Evolutionary conservation across 106 monocot genomes (phyloP).

Genomic region (Acanthochlamys bracteata): DNA sequence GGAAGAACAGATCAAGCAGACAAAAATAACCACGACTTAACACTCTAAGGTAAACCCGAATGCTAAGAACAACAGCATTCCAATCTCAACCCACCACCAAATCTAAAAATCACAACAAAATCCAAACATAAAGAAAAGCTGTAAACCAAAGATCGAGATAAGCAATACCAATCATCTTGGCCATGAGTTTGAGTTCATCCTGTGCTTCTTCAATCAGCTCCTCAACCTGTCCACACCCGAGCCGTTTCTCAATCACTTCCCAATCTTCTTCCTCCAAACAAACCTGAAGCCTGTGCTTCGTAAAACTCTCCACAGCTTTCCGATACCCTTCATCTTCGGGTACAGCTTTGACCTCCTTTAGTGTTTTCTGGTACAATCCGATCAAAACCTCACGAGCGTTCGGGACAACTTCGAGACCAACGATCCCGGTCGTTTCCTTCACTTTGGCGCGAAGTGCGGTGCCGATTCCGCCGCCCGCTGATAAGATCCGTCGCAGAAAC

Average conservation of each 20-base stretch:
- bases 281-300: constrained; percentile 55
- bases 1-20: too few relatives aligned
- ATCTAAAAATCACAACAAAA: not conserved
- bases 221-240: constrained; percentile 93
- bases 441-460: constrained; percentile 45
- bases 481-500: constrained; percentile 72
- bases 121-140: not conserved
- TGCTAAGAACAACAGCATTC: too few relatives aligned
- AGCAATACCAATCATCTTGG: constrained; percentile 68
- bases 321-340: constrained; percentile 83
- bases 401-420: constrained; percentile 82
- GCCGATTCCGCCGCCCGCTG: constrained; percentile 28
- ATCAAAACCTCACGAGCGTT: constrained; percentile 86
- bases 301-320: constrained; percentile 92
- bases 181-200: constrained; percentile 84
- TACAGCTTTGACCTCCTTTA: constrained; percentile 76
- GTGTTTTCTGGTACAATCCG: constrained; percentile 62
- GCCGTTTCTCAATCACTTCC: constrained; percentile 75
- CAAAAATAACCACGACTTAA: too few relatives aligned
- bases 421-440: constrained; percentile 94
- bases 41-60: too few relatives aligned
- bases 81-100: not conserved
- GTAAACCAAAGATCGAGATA: not conserved
- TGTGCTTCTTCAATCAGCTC: constrained; percentile 95
- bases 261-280: constrained; percentile 86